Evolutionary conservation across 768 basidiomycete species (phyloP).

Genomic region (Gloeopeniophorella convolvens): DNA sequence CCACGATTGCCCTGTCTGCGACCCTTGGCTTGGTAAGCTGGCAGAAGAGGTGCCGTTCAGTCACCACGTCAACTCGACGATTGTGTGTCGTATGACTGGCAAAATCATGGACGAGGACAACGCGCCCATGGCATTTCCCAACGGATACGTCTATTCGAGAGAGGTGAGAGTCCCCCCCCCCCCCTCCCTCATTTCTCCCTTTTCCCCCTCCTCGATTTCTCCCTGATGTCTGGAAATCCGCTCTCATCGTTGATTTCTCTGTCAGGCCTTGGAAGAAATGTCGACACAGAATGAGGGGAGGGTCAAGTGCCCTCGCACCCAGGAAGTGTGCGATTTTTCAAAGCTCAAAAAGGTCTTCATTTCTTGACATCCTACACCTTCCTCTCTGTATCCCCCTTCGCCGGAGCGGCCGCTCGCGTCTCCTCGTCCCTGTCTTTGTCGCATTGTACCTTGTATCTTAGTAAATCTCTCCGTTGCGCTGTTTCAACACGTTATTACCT

Average conservation of each 20-base stretch:
- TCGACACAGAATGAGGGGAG: conserved; percentile 68
- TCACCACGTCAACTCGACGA: conserved; percentile 92
- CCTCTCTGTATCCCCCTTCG: too few relatives aligned
- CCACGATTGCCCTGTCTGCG: conserved; percentile 89
- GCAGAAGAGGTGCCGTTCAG: conserved; percentile 84
- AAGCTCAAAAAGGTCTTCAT: conserved; percentile 86
- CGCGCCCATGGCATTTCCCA: conserved; percentile 85
- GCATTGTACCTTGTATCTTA: too few relatives aligned
- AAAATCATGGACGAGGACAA: conserved; percentile 95
- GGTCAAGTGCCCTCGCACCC: conserved; percentile 81
- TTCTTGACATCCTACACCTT: conserved; percentile 43
- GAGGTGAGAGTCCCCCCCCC: conserved; percentile 50
- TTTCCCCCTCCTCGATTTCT: background rate
- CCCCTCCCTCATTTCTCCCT: background rate
- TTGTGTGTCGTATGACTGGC: conserved; percentile 87
- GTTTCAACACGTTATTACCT: too few relatives aligned
- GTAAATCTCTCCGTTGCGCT: too few relatives aligned
- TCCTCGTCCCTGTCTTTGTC: too few relatives aligned
- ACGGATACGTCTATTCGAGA: conserved; percentile 89
- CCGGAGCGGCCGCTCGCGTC: too few relatives aligned
- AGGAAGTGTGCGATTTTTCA: conserved; percentile 52
- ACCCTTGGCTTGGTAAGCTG: conserved; percentile 64
- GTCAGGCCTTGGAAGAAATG: conserved; percentile 84
- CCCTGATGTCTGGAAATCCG: background rate
- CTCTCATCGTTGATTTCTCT: background rate